phyloP scores from a whole-genome alignment of 331 rosid genomes.

The Cydonia oblonga region DNA sequence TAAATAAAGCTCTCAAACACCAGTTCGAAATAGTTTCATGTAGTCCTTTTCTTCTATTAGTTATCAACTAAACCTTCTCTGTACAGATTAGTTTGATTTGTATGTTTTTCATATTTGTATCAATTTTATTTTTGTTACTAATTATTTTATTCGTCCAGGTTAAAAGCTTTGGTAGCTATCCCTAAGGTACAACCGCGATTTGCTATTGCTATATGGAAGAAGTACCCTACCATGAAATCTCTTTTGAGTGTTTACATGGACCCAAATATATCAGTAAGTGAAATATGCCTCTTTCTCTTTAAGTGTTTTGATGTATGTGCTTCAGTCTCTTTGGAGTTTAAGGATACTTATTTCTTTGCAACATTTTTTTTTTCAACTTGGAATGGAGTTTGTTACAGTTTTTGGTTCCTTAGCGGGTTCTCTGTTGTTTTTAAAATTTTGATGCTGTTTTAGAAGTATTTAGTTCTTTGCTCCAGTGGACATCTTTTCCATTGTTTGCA shows the following conservation, averaged over 20 bases:
- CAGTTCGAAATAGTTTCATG: background rate
- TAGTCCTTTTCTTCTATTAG: background rate
- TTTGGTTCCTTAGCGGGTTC: background rate
- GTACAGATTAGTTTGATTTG: background rate
- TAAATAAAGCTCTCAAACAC: background rate
- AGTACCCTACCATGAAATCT: conserved; percentile 84
- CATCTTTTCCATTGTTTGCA: background rate
- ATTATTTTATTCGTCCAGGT: conserved; percentile 32
- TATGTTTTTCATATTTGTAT: background rate
- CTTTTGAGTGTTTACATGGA: conserved; percentile 83
- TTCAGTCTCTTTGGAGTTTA: conserved; percentile 2
- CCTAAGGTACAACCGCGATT: conserved; percentile 95
- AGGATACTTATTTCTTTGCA: background rate
- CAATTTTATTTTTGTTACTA: background rate
- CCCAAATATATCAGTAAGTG: conserved; percentile 59
- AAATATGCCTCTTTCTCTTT: conserved; percentile 23
- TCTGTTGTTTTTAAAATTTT: background rate
- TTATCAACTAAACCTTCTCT: background rate
- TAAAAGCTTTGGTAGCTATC: conserved; percentile 81
- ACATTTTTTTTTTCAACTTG: background rate
- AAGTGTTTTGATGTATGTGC: conserved; percentile 22
- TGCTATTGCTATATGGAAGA: conserved; percentile 83
- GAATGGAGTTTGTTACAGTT: background rate
- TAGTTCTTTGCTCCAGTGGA: background rate
- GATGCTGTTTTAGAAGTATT: background rate